These are phyloP conservation scores for Cladobotryum mycophilum DNA, from an alignment of 2,329 filamentous ascomycete species.

Conservation along the genomic window DNA sequence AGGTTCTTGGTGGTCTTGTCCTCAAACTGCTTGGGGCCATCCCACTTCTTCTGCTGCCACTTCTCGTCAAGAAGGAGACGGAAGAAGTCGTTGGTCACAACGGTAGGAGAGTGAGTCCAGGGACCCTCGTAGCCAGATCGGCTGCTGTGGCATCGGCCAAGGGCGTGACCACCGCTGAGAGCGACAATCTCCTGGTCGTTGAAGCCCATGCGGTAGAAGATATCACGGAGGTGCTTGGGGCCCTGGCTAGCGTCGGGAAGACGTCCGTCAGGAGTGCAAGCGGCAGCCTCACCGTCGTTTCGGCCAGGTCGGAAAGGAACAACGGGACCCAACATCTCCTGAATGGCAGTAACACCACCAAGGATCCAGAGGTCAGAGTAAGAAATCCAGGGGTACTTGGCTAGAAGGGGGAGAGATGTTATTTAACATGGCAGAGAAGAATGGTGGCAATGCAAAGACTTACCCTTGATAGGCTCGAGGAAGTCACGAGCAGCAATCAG, in stretches of 20 bases:
- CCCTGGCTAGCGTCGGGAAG: conserved; percentile 73
- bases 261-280: conserved; percentile 91
- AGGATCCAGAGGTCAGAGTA: conserved; percentile 98
- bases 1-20: conserved; percentile 80
- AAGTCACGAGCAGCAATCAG: conserved; percentile 83
- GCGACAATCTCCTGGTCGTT: conserved; percentile 96
- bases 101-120: conserved; percentile 87
- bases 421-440: neutral
- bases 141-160: conserved; percentile 84
- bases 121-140: conserved; percentile 84
- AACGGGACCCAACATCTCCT: conserved; percentile 87
- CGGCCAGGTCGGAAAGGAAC: conserved; percentile 89
- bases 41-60: conserved; percentile 88
- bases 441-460: conserved; percentile 21
- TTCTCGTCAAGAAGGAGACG: conserved; percentile 82
- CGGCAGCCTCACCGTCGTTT: conserved; percentile 67
- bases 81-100: conserved; percentile 94
- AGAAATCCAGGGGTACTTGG: conserved; percentile 86
- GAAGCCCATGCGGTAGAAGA: conserved; percentile 97
- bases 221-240: conserved; percentile 74
- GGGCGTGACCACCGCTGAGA: conserved; percentile 74
- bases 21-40: conserved; percentile 81
- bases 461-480: conserved; percentile 82
- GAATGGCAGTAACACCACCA: conserved; percentile 74
- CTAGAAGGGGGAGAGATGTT: conserved; percentile 6